These are phyloP conservation scores for Claviceps monticola DNA, from an alignment of 2,329 filamentous ascomycete species.

Conservation along the genomic window DNA sequence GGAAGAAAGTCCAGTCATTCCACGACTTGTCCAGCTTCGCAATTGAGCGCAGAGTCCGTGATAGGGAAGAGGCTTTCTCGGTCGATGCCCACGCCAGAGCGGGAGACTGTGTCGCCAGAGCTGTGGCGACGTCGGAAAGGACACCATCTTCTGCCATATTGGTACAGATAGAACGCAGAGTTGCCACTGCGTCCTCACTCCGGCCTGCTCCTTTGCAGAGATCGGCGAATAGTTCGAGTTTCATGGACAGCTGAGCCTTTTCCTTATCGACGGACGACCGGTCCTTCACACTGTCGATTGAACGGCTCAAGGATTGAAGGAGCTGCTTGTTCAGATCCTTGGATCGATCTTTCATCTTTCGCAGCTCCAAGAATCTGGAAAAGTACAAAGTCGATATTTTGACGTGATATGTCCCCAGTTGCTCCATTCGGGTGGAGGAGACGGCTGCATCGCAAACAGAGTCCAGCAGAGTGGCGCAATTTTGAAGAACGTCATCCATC, in stretches of 20 bases:
- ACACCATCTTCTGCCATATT: constrained; percentile 45
- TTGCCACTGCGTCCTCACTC: constrained; percentile 41
- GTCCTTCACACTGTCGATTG: constrained; percentile 46
- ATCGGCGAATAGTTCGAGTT: constrained; percentile 54
- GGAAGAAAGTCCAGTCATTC: constrained; percentile 40
- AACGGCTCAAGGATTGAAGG: constrained; percentile 46
- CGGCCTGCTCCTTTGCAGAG: constrained; percentile 39
- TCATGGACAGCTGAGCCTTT: constrained; percentile 45
- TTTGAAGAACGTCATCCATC: constrained; percentile 42
- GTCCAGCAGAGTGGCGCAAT: constrained; percentile 40
- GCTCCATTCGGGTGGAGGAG: constrained; percentile 16
- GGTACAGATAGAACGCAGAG: constrained; percentile 46
- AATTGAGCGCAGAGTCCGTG: constrained; percentile 44
- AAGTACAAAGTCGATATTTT: constrained; percentile 63
- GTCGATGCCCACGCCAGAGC: constrained; percentile 37
- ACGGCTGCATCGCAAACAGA: constrained; percentile 29
- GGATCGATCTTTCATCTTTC: constrained; percentile 27
- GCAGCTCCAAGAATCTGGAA: constrained; percentile 40
- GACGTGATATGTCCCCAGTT: constrained; percentile 37
- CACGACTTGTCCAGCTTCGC: constrained; percentile 44
- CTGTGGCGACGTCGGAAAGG: constrained; percentile 36
- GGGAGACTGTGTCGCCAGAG: constrained; percentile 36
- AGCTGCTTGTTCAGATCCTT: constrained; percentile 26
- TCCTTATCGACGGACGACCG: constrained; percentile 40
- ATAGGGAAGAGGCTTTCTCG: constrained; percentile 37